phyloP scores from a whole-genome alignment of 179 eudicot genomes.

The Silene coronaria region DNA sequence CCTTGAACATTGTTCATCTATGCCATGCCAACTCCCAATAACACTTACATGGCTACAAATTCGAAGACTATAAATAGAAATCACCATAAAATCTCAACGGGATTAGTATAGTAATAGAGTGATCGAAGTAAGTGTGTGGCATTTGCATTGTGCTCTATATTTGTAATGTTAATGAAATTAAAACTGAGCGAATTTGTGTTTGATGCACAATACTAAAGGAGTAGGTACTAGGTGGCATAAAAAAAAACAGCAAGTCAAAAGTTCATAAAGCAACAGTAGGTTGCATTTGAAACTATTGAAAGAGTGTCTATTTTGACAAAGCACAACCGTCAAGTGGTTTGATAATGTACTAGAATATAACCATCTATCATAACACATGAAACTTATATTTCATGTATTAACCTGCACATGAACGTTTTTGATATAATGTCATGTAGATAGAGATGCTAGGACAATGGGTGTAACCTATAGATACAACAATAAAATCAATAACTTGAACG shows the following conservation, averaged over 20 bases:
- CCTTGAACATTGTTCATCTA: slow-evolving; percentile 20
- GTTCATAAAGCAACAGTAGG: neutral
- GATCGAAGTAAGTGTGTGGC: neutral
- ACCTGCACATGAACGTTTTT: neutral
- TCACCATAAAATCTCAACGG: neutral
- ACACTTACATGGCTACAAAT: slow-evolving; percentile 46
- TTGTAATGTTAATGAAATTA: neutral
- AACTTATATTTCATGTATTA: neutral
- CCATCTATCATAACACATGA: neutral
- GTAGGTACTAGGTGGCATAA: neutral
- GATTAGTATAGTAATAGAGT: neutral
- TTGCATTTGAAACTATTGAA: neutral
- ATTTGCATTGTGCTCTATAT: neutral
- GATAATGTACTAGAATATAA: neutral
- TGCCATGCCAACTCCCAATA: slow-evolving; percentile 32
- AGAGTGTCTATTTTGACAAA: neutral
- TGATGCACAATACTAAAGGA: neutral
- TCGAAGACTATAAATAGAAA: neutral
- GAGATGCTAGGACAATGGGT: neutral
- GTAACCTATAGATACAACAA: neutral
- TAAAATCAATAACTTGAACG: neutral
- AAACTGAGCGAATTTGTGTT: neutral
- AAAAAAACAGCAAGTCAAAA: neutral
- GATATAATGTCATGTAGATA: neutral
- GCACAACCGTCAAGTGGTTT: neutral